Base-by-base conservation (phyloP, 2,329 filamentous ascomycete species). In the Alternaria sp. region DNA sequence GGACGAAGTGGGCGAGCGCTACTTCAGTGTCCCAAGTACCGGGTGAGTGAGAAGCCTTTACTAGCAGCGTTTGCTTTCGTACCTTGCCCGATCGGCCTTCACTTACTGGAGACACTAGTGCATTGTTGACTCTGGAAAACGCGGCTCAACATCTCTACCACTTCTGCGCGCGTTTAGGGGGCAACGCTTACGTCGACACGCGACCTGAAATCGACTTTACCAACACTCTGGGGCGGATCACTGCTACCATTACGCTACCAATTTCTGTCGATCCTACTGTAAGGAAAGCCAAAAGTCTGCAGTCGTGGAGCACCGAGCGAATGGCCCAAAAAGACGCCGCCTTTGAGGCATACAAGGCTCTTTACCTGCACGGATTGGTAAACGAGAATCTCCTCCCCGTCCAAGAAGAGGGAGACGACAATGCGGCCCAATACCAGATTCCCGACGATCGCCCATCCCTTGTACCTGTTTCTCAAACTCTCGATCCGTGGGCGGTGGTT, bases 271-370 rank as follows among this genome's bases (percentile, higher is more conserved):
- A 91, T n/a, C 81, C 85, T 5, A 77, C 84, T 12, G 78, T 93
- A 10, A 87, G 91, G 15, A 81, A 79, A 43, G 83, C 86, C 0
- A 71, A 80, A 21, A 87, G 90, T 55, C 76, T 77, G 26, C 66
- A 75, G 36, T 66, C 77, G n/a, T 97, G 93, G 93, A 78, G 69
- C 11, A 91, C 89, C 0, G 90, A 96, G 72, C 87, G 84, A 61
- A 89, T 88, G 68, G 93, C 93, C 0, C 89, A 84, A 68, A 93
- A 91, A 73, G 95, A 97, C 77, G 93, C 91, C 1, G 91, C 93
- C 0, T 96, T 97, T 65, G 87, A 92, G 72, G 92, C 93, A 1
- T 97, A 94, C 73, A 80, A 87, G 21, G 84, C 83, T 6, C 83
- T 98, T 0, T 89, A 95, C 73, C 86, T 8, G 90, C 87, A 25